Evolutionary conservation across 2,329 filamentous ascomycete species (phyloP).

Genomic region (Aspergillus novoparasiticus): DNA sequence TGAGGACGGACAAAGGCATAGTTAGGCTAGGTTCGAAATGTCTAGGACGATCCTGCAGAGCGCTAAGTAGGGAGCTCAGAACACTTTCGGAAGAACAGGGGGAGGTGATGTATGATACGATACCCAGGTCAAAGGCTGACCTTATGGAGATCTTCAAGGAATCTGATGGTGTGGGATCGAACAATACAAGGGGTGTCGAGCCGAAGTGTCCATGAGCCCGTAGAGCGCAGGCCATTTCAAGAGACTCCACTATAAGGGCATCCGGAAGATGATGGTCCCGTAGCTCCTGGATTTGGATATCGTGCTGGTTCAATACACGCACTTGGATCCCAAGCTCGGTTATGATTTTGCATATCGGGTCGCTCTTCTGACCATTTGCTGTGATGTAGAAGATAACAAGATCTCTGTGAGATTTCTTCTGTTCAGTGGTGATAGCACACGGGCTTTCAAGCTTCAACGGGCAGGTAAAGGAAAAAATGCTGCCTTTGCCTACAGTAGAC

Average conservation of each 20-base stretch:
- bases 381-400: background rate
- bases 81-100: background rate
- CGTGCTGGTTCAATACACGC: background rate
- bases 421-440: background rate
- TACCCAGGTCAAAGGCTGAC: background rate
- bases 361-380: background rate
- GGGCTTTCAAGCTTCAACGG: slow-evolving; percentile 60
- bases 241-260: background rate
- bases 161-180: background rate
- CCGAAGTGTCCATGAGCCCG: background rate
- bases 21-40: background rate
- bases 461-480: slow-evolving; percentile 92
- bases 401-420: background rate
- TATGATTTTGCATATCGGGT: background rate
- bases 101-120: background rate
- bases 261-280: background rate
- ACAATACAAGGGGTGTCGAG: background rate
- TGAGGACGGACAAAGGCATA: background rate
- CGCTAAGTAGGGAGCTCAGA: background rate
- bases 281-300: background rate
- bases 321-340: background rate
- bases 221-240: background rate
- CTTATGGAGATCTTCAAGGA: background rate
- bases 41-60: background rate
- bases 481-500: slow-evolving; percentile 83